Conservation (phyloP, 2,329 filamentous ascomycete genomes). For the Pseudogymnoascus sp. region DNA sequence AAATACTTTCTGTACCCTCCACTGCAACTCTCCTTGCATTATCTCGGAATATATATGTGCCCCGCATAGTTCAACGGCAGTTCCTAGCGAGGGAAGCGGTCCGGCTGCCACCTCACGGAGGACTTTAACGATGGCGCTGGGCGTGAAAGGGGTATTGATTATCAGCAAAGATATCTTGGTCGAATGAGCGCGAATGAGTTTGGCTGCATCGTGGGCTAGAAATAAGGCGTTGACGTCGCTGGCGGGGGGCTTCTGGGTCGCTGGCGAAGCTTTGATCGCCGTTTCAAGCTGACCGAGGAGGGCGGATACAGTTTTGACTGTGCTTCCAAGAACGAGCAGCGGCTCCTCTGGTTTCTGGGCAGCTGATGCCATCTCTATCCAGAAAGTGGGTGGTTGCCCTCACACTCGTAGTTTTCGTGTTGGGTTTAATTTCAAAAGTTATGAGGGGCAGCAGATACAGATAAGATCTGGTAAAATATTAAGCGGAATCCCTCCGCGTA, state of each 20-base stretch:
- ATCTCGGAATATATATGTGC: conserved; percentile 53
- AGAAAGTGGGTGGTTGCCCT: background rate
- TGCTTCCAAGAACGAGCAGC: conserved; percentile 12
- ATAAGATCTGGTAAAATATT: conserved; percentile 10
- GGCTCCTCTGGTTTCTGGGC: background rate
- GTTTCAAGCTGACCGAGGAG: conserved; percentile 24
- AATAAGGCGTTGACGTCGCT: conserved; percentile 48
- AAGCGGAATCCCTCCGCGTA: conserved; percentile 1
- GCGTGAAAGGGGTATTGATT: conserved; percentile 79
- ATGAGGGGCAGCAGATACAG: background rate
- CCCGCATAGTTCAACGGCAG: conserved; percentile 59
- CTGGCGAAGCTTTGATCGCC: conserved; percentile 12
- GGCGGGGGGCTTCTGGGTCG: conserved; percentile 11
- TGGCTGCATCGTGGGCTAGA: conserved; percentile 63
- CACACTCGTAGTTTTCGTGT: background rate
- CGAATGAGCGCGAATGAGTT: conserved; percentile 69
- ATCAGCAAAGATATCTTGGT: conserved; percentile 84
- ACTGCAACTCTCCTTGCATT: conserved; percentile 56
- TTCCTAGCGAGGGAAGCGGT: conserved; percentile 67
- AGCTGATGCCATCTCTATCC: background rate
- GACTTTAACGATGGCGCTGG: conserved; percentile 63
- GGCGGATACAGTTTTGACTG: conserved; percentile 19
- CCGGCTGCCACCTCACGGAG: conserved; percentile 64
- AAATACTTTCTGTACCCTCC: conserved; percentile 52
- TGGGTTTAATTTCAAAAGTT: conserved; percentile 1